A percentile compares a stretch with the other conserved stretches of the same genome.
Conservation (phyloP, 176 grass and related monocot genomes). For the Carex pumila region DNA sequence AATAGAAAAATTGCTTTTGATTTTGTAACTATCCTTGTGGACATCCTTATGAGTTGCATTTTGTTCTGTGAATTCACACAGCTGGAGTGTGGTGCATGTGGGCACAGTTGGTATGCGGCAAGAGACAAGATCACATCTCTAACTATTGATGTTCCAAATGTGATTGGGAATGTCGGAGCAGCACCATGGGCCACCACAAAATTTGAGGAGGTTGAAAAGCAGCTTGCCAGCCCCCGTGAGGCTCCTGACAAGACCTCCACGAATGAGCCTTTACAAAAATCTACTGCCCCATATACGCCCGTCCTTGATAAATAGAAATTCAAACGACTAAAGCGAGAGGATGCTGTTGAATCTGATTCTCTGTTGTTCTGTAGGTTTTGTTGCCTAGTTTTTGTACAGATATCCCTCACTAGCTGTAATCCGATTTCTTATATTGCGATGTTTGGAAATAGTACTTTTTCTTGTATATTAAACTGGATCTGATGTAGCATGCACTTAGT, state of each 20-base stretch:
- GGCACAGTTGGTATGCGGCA: constrained; percentile 65
- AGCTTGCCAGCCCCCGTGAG: constrained; percentile 53
- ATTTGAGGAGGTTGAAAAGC: constrained; percentile 80
- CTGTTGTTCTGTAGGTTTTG: background rate
- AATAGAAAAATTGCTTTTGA: background rate
- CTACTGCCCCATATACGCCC: constrained; percentile 42
- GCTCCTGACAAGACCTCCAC: constrained; percentile 30
- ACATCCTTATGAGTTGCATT: background rate
- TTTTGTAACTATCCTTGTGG: background rate
- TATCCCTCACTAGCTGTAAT: background rate
- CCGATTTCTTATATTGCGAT: background rate
- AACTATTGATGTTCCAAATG: constrained; percentile 47
- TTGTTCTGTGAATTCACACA: constrained; percentile 7
- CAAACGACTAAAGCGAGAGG: constrained; percentile 28
- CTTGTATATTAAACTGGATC: background rate
- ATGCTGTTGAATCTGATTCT: background rate
- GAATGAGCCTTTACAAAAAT: constrained; percentile 40
- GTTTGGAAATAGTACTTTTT: background rate
- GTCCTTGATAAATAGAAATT: constrained; percentile 65
- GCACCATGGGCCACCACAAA: constrained; percentile 74
- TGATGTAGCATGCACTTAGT: background rate
- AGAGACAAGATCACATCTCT: constrained; percentile 65
- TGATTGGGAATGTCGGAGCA: constrained; percentile 46
- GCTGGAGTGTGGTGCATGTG: constrained; percentile 82
- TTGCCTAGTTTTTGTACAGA: background rate